phyloP scores from a whole-genome alignment of 352 stramenopile genomes.

The Phytophthora pistaciae region DNA sequence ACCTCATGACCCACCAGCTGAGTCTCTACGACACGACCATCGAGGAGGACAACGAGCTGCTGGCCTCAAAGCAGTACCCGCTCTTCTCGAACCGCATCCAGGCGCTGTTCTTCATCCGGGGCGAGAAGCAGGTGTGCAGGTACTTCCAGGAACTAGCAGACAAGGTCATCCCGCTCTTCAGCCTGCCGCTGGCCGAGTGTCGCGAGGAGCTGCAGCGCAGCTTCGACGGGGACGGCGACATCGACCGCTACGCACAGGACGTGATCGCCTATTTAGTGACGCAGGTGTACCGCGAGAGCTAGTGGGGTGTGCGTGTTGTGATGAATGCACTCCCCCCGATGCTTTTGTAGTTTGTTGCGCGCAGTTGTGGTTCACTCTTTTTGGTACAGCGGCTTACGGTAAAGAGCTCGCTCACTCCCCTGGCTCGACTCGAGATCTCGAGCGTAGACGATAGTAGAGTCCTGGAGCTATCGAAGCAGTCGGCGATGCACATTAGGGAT shows the following conservation, averaged over 20 bases:
- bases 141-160: slow-evolving; percentile 87
- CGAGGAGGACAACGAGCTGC: slow-evolving; percentile 86
- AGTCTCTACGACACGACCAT: slow-evolving; percentile 87
- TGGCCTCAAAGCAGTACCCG: slow-evolving; percentile 81
- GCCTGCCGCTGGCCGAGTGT: slow-evolving; percentile 68
- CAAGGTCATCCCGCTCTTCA: slow-evolving; percentile 87
- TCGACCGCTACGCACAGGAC: slow-evolving; percentile 88
- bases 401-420: slow-evolving; percentile 22
- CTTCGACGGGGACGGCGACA: slow-evolving; percentile 84
- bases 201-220: slow-evolving; percentile 77
- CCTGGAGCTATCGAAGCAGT: slow-evolving; percentile 35
- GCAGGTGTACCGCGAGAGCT: slow-evolving; percentile 85
- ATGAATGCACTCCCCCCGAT: slow-evolving; percentile 3
- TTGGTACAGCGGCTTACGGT: slow-evolving; percentile 16
- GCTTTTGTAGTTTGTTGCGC: slow-evolving; percentile 34
- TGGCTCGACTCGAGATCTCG: slow-evolving; percentile 1
- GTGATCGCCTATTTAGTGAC: slow-evolving; percentile 91
- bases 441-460: slow-evolving; percentile 25
- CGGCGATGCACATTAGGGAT: slow-evolving; percentile 46
- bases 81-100: slow-evolving; percentile 91
- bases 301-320: slow-evolving; percentile 17
- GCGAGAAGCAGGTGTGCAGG: slow-evolving; percentile 89
- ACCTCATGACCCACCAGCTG: slow-evolving; percentile 85
- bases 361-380: slow-evolving; percentile 27
- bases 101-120: slow-evolving; percentile 89